Conservation (phyloP, 768 basidiomycete genomes). For the Chlorophyllum brunneum region DNA sequence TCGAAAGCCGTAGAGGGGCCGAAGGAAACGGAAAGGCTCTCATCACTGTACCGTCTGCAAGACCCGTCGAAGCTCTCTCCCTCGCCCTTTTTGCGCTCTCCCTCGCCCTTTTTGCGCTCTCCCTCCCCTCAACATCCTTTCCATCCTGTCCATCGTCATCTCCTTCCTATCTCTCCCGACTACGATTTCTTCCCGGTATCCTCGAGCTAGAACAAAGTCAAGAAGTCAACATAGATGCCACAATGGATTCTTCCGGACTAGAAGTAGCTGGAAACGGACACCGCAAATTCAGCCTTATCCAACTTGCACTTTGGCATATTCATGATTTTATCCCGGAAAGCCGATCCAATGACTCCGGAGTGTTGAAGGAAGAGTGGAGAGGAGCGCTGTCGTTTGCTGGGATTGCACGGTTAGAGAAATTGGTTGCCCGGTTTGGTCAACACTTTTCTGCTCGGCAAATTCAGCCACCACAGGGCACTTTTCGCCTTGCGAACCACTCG, state of each 20-base stretch:
- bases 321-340: background rate
- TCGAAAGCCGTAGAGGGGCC: background rate
- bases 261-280: background rate
- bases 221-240: background rate
- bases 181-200: conserved; percentile 2
- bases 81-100: background rate
- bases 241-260: background rate
- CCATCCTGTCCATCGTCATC: no score
- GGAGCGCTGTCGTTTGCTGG: conserved; percentile 4
- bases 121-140: background rate
- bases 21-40: background rate
- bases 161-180: background rate
- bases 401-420: background rate
- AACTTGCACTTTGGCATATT: conserved; percentile 9
- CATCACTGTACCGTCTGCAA: background rate
- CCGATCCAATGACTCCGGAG: background rate
- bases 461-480: no score
- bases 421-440: background rate
- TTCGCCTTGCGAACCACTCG: no score
- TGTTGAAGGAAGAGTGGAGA: conserved; percentile 6
- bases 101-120: background rate
- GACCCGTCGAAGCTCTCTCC: conserved; percentile 2
- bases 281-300: background rate
- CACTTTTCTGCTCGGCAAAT: no score
- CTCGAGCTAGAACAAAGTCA: conserved; percentile 2